Evolutionary conservation across 2,329 filamentous ascomycete species (phyloP).

Genomic region (Curvularia eragrostidis): DNA sequence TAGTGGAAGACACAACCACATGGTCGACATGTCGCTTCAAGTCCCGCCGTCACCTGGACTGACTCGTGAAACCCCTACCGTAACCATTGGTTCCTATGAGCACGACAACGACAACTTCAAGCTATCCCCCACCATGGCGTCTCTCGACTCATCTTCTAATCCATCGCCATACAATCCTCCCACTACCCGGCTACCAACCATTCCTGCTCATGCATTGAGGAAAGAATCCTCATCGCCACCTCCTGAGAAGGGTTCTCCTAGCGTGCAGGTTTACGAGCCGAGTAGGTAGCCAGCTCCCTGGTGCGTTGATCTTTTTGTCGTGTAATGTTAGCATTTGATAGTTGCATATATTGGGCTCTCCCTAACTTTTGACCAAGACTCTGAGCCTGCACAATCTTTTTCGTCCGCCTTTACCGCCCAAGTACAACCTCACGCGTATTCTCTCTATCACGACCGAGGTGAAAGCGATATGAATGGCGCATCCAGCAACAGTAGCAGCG

Average conservation of each 20-base stretch:
- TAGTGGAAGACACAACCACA: constrained; percentile 45
- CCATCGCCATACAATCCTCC: constrained; percentile 37
- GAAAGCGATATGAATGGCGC: constrained; percentile 44
- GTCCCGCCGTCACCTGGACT: constrained; percentile 43
- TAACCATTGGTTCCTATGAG: constrained; percentile 40
- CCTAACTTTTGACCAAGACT: constrained; percentile 38
- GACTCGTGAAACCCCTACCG: constrained; percentile 24
- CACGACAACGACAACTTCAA: constrained; percentile 31
- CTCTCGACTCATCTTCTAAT: constrained; percentile 35
- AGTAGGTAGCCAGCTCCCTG: constrained; percentile 43
- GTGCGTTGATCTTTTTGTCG: constrained; percentile 30
- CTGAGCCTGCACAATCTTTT: constrained; percentile 27
- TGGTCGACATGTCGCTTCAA: constrained; percentile 46
- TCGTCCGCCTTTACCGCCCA: constrained; percentile 14
- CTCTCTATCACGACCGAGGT: constrained; percentile 37
- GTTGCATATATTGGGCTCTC: constrained; percentile 25
- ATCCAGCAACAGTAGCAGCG: constrained; percentile 35
- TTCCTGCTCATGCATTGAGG: constrained; percentile 30
- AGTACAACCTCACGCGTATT: constrained; percentile 28
- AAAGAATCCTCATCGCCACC: constrained; percentile 33
- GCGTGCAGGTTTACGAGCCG: constrained; percentile 32
- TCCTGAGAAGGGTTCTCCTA: constrained; percentile 26
- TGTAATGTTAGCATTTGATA: constrained; percentile 35
- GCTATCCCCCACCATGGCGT: constrained; percentile 35
- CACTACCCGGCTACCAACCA: constrained; percentile 33